Evolutionary conservation across 768 basidiomycete species (phyloP).

Genomic region (Phlebiopsis flavidoalba): DNA sequence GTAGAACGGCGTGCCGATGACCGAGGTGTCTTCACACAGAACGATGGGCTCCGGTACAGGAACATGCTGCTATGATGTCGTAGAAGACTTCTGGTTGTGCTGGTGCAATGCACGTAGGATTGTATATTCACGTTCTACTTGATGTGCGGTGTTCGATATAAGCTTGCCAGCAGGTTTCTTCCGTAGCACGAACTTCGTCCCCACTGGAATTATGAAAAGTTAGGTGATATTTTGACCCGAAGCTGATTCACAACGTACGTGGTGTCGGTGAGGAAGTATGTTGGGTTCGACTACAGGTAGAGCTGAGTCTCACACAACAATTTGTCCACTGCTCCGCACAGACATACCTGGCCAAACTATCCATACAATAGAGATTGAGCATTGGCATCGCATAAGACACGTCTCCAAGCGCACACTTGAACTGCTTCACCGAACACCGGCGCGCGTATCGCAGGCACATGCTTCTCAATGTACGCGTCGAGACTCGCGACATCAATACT

Average conservation of each 20-base stretch:
- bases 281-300: constrained; percentile 78
- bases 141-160: constrained; percentile 88
- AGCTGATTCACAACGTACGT: constrained; percentile 36
- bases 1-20: constrained; percentile 91
- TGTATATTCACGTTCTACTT: constrained; percentile 89
- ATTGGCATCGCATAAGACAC: background rate
- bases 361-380: background rate
- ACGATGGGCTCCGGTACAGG: constrained; percentile 84
- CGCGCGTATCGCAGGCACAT: constrained; percentile 49
- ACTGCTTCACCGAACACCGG: constrained; percentile 86
- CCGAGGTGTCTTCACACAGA: constrained; percentile 69
- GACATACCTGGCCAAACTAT: constrained; percentile 84
- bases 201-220: background rate
- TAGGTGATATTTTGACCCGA: background rate
- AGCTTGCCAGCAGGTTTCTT: constrained; percentile 90
- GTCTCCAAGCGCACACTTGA: constrained; percentile 58
- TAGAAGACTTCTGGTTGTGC: constrained; percentile 58
- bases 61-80: constrained; percentile 46
- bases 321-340: background rate
- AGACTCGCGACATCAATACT: constrained; percentile 59
- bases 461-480: constrained; percentile 56
- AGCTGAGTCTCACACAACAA: background rate
- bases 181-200: constrained; percentile 65
- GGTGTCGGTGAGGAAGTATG: constrained; percentile 85
- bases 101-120: constrained; percentile 73